Evolutionary conservation across 108 stramenopile species (phyloP).

Genomic region (Phaeodactylum tricornutum): DNA sequence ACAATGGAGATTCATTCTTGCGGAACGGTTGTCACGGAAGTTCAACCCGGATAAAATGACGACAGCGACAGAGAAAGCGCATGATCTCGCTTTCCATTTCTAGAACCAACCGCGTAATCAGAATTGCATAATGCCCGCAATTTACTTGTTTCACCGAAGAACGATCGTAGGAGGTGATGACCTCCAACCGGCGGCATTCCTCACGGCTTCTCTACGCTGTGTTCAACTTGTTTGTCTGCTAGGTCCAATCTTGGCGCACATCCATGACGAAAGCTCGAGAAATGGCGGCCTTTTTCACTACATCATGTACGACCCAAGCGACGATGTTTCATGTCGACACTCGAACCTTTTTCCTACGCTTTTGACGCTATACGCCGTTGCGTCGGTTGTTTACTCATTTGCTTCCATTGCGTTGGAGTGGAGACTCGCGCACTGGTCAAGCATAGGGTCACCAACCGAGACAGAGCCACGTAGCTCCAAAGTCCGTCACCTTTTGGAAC

Average conservation of each 20-base stretch:
- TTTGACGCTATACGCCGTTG: conserved; percentile 3
- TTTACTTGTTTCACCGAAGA: conserved; percentile 58
- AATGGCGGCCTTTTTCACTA: conserved; percentile 15
- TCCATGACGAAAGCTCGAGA: not conserved
- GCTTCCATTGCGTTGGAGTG: conserved; percentile 5
- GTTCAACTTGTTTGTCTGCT: conserved; percentile 18
- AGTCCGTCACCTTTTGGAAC: conserved; percentile 10
- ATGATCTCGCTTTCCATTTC: too few species aligned
- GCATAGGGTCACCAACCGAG: conserved; percentile 14
- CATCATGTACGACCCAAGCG: conserved; percentile 6
- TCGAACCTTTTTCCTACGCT: conserved; percentile 1
- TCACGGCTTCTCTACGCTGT: conserved; percentile 17
- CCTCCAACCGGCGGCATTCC: conserved; percentile 46
- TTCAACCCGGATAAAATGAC: too few species aligned
- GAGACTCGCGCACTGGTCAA: conserved; percentile 1
- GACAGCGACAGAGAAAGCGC: too few species aligned
- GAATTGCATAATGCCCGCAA: conserved; percentile 80
- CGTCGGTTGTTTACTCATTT: not conserved
- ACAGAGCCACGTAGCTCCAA: conserved; percentile 9
- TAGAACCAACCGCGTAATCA: too few species aligned
- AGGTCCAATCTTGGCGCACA: conserved; percentile 2
- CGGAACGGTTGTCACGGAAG: too few species aligned
- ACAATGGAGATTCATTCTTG: too few species aligned
- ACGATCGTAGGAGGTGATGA: conserved; percentile 77
- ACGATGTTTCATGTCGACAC: conserved; percentile 8